A percentile compares a stretch with the other conserved stretches of the same genome.
Conservation (phyloP, 352 stramenopile genomes). For the Chloridella minuta region DNA sequence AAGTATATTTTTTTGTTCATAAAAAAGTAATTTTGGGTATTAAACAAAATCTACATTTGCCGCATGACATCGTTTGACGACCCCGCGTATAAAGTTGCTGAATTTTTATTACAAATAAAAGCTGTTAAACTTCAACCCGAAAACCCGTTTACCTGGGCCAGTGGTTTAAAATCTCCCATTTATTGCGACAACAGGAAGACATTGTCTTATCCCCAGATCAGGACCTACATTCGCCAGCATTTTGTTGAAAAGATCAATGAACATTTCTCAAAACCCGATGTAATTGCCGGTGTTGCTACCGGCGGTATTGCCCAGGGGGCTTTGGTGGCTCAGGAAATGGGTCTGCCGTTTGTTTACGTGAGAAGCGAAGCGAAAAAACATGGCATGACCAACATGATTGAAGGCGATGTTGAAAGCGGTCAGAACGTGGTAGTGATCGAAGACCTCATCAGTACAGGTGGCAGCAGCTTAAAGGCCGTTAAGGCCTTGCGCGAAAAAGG, state of each 20-base stretch:
- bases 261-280: not conserved
- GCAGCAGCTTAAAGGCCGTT: not conserved
- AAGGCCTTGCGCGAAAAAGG: not conserved
- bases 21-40: not conserved
- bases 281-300: not conserved
- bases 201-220: not conserved
- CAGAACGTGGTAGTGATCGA: not conserved
- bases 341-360: not conserved
- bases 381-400: not conserved
- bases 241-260: not conserved
- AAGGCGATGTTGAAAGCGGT: not conserved
- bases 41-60: not conserved
- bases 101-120: conserved; percentile 9
- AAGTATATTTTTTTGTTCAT: conserved; percentile 7
- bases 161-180: not conserved
- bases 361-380: not conserved
- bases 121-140: not conserved
- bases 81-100: not conserved
- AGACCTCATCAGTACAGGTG: not conserved
- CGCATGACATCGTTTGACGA: not conserved
- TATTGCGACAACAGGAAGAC: not conserved
- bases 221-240: not conserved
- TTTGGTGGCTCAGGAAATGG: not conserved
- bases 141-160: not conserved
- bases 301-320: not conserved